A percentile compares a stretch with the other conserved stretches of the same genome.
Evolutionary conservation across 2,329 filamentous ascomycete species (phyloP).

Genomic region (Fusarium falciforme): DNA sequence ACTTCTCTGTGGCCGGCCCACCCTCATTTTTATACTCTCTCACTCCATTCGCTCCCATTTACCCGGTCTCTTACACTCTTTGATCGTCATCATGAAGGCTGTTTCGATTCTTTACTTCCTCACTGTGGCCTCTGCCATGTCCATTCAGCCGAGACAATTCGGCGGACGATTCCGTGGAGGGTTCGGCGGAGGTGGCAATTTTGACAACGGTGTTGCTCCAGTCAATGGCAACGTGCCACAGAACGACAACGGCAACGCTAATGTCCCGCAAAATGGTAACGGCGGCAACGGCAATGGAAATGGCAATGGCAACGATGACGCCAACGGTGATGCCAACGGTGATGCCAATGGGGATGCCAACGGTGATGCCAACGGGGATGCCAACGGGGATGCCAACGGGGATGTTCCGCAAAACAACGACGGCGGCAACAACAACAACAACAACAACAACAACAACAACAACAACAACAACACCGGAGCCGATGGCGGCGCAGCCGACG

Average conservation of each 20-base stretch:
- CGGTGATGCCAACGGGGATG: not conserved
- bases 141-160: conserved; percentile 7
- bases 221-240: not conserved
- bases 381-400: not conserved
- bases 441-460: not conserved
- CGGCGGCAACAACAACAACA: not conserved
- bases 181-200: not conserved
- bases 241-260: not conserved
- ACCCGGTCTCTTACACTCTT: not conserved
- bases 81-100: conserved; percentile 10
- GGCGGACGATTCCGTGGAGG: not conserved
- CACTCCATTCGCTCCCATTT: not conserved
- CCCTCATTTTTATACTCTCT: not conserved
- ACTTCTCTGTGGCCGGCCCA: conserved; percentile 16
- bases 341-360: not conserved
- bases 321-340: not conserved
- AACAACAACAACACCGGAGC: not conserved
- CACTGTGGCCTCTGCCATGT: conserved; percentile 6
- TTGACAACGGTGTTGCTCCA: not conserved
- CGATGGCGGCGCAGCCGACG: not conserved
- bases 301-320: not conserved
- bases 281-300: not conserved
- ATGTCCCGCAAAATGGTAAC: not conserved
- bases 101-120: not conserved
- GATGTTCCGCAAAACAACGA: not conserved